Base-by-base conservation (phyloP, 306 rosid species). In the Hippophae tibetana region DNA sequence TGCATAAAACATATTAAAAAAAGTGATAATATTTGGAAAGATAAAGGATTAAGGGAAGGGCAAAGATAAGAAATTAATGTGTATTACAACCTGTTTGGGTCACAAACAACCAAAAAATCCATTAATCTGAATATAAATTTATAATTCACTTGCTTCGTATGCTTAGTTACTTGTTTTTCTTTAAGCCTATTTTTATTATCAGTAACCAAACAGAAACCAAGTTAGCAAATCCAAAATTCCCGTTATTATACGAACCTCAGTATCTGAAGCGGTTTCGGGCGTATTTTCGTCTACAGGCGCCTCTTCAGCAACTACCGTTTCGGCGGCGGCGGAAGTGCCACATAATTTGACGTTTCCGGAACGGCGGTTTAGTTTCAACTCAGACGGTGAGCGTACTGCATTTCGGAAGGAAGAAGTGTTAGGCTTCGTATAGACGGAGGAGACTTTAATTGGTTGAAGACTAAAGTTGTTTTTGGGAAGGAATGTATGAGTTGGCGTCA, bases 261-360 rank as follows among this genome's bases (percentile, higher is more conserved):
- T 58, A 43, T 54, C 66, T 3, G 62, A 75, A 65, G 69, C 44
- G 40, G 70, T 53, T 49, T 64, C 67, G 8, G 65, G 14, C 54
- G 58, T 13, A 52, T 54, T 12, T 23, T 54, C 67, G 47, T 53
- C 71, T 6, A 52, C 64, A 18, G 58, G 43, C 10, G 81, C 57
- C 13, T 74, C 81, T 50, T 72, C 64, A 49, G 64, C 52, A 8
- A 74, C 71, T 3, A 61, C 46, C 43, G 82, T 67, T 47, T 85
- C 79, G 44, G 74, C 76, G 54, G 76, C 38, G 26, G 74, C 67
- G 58, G 74, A 23, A n/a, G 38, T 2, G 72, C 73, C 69, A 18
- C 72, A 42, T 57, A 69, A 18, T 42, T 64, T 26, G 68, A 7
- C 7, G 57, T 58, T 61, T 31, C 57, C 45, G 11, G 10, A 45